phyloP scores from a whole-genome alignment of 164 flowering plant species.

The Chloranthus sessilifolius region DNA sequence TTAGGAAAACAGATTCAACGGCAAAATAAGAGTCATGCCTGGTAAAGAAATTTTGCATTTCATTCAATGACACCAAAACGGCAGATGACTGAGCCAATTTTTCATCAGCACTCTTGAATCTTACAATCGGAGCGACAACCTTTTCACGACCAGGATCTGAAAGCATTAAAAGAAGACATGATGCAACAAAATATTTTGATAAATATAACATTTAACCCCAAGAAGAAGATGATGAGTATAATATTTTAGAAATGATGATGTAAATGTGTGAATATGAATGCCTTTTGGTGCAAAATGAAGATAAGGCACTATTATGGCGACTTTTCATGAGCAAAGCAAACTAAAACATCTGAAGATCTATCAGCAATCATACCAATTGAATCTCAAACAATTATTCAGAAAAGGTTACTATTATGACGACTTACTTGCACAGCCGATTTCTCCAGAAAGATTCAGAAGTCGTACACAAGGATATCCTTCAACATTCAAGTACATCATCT shows the following conservation, averaged over 20 bases:
- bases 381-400: not conserved
- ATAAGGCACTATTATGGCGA: not conserved
- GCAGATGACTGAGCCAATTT: constrained; percentile 42
- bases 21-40: constrained; percentile 31
- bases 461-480: constrained; percentile 91
- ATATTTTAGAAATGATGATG: too few relatives aligned
- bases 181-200: constrained; percentile 8
- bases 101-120: constrained; percentile 25
- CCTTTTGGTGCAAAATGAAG: too few relatives aligned
- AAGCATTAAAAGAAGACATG: constrained; percentile 4
- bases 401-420: constrained; percentile 4
- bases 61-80: constrained; percentile 52
- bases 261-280: too few relatives aligned
- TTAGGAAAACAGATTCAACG: not conserved
- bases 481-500: constrained; percentile 60
- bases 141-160: constrained; percentile 79
- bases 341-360: too few relatives aligned
- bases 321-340: too few relatives aligned
- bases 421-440: constrained; percentile 95
- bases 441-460: constrained; percentile 81
- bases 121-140: constrained; percentile 76
- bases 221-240: not conserved
- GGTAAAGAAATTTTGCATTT: constrained; percentile 44
- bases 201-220: not conserved
- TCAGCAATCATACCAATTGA: not conserved